Base-by-base conservation (phyloP, 2,329 filamentous ascomycete species). In the Ceratocystis variospora region DNA sequence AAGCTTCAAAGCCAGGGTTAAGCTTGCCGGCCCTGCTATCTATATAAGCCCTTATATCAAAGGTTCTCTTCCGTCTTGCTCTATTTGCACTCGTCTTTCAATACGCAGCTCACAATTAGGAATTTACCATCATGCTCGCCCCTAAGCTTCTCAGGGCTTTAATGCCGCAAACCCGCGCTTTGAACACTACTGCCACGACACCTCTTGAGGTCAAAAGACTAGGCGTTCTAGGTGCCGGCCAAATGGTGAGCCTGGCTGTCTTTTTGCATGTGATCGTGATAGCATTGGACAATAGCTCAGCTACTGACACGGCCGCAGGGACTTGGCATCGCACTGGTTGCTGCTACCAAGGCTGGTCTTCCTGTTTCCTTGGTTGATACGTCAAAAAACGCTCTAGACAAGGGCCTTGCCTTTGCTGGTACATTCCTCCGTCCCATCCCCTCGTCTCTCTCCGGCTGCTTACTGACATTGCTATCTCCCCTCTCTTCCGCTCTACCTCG, bases 251-350 rank as follows among this genome's bases (percentile, higher is more conserved):
- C 74, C 69, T 12, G 59, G 2, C 33, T 50, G 66, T 28, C 10
- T 25, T 12, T 12, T 64, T 59, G 22, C 28, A 55, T 44, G 3
- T 15, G 10, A 37, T 37, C 12, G 33, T 17, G 31, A 45, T n/a
- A 12, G 28, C 41, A 2, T 31, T 37, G 25, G 17, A n/a, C 50
- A 0, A 46, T 12, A 44, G 12, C n/a, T 5, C 31, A 10, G 45
- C 10, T 50, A 73, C 73, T 41, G 17, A 55, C 45, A 15, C 15
- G 45, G 25, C 17, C 22, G 55, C 71, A 97, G 93, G 94, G 94
- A 68, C 79, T 99, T 57, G 94, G 94, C 68, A 99, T 99, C 75
- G 94, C 94, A 63, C 84, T 99, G 17, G 93, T 99, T 61, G 94
- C 93, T 63, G 90, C 93, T 55, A 86, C 90, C 70, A 91, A 80